These are phyloP conservation scores for Trametes meyenii DNA, from an alignment of 768 basidiomycete genomes.

Conservation along the genomic window DNA sequence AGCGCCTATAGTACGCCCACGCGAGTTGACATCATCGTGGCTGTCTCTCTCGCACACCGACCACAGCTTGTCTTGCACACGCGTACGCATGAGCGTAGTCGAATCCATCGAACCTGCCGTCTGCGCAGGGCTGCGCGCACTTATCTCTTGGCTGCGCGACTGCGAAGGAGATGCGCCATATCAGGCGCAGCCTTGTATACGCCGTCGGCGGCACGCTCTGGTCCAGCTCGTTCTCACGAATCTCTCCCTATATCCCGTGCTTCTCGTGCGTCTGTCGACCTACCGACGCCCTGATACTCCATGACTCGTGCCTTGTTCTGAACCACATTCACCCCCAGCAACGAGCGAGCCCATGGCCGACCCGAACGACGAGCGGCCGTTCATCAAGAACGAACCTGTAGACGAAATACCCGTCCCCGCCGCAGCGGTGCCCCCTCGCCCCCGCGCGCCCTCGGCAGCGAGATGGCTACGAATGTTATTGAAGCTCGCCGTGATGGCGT, in stretches of 20 bases:
- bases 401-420: constrained; percentile 21
- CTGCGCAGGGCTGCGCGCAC: neutral
- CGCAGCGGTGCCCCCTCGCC: constrained; percentile 10
- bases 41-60: too few species aligned
- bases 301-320: constrained; percentile 8
- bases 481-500: constrained; percentile 8
- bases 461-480: neutral
- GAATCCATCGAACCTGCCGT: neutral
- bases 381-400: constrained; percentile 2
- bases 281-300: constrained; percentile 5
- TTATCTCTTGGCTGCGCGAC: neutral
- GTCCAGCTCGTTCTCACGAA: constrained; percentile 14
- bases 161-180: constrained; percentile 5
- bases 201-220: neutral
- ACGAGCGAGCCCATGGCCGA: constrained; percentile 1
- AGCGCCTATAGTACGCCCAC: neutral
- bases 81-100: too few species aligned
- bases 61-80: too few species aligned
- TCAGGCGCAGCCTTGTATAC: neutral
- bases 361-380: constrained; percentile 10
- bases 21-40: constrained; percentile 8
- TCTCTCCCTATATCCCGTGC: constrained; percentile 1
- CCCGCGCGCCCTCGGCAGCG: constrained; percentile 4
- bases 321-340: constrained; percentile 10
- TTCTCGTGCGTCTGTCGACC: constrained; percentile 16